Conservation (phyloP, 768 basidiomycete genomes). For the Coprinopsis sp. region DNA sequence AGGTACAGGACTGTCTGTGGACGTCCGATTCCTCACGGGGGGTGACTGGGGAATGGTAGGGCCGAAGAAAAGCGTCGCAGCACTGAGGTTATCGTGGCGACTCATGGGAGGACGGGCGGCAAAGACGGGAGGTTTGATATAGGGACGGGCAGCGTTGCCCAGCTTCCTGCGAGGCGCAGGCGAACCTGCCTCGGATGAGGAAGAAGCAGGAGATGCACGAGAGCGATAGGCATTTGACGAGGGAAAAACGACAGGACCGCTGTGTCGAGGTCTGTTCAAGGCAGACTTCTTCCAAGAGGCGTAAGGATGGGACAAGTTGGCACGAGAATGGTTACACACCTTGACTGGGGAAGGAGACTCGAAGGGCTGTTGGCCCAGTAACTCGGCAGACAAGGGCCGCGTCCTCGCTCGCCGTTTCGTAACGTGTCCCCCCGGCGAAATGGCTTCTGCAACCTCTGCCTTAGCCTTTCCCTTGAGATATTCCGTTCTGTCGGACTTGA, state of each 20-base stretch:
- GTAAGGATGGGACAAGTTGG: not conserved
- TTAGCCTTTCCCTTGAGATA: slow-evolving; percentile 34
- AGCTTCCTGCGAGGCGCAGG: slow-evolving; percentile 53
- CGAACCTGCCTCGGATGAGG: slow-evolving; percentile 48
- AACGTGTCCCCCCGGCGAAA: slow-evolving; percentile 76
- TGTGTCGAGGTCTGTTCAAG: slow-evolving; percentile 20
- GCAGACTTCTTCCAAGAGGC: slow-evolving; percentile 8
- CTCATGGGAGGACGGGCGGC: slow-evolving; percentile 35
- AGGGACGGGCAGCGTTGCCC: slow-evolving; percentile 26
- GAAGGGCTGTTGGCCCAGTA: slow-evolving; percentile 45
- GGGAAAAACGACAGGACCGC: slow-evolving; percentile 37
- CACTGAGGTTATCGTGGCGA: slow-evolving; percentile 51
- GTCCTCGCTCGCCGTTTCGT: slow-evolving; percentile 71
- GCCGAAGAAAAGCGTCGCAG: slow-evolving; percentile 69
- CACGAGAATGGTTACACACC: not conserved
- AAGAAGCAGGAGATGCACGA: slow-evolving; percentile 32
- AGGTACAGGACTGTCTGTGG: slow-evolving; percentile 17
- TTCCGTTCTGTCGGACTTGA: not conserved
- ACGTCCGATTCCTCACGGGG: slow-evolving; percentile 20
- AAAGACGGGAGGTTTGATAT: slow-evolving; percentile 15
- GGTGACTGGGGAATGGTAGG: slow-evolving; percentile 39
- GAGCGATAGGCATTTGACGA: slow-evolving; percentile 37
- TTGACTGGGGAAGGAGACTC: slow-evolving; percentile 40
- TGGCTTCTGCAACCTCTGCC: slow-evolving; percentile 60
- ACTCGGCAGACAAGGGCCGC: slow-evolving; percentile 63